A percentile compares a stretch with the other conserved stretches of the same genome.
Conservation (phyloP, 331 rosid genomes). For the Malus hybrid region DNA sequence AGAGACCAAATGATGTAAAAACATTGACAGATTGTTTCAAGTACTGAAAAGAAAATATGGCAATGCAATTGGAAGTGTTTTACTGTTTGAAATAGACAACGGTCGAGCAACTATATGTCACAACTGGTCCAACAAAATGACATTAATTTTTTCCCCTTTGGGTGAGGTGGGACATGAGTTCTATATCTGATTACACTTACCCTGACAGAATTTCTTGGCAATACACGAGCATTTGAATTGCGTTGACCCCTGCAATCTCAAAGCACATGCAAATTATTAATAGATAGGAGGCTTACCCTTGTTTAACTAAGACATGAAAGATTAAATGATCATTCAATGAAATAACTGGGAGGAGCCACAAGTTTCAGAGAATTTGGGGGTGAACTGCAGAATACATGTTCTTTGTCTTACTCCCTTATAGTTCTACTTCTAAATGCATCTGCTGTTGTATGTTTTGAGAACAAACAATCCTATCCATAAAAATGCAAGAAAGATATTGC, state of each 20-base stretch:
- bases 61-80: background rate
- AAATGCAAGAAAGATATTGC: background rate
- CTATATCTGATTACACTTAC: constrained; percentile 26
- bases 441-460: background rate
- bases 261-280: constrained; percentile 17
- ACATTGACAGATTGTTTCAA: background rate
- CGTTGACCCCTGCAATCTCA: constrained; percentile 46
- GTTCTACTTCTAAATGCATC: background rate
- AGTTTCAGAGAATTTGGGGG: background rate
- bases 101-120: background rate
- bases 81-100: background rate
- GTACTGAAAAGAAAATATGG: background rate
- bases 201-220: constrained; percentile 47
- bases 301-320: background rate
- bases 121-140: background rate
- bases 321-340: background rate
- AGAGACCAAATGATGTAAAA: background rate
- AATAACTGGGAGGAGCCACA: background rate
- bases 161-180: background rate
- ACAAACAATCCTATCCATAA: background rate
- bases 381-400: background rate
- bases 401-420: background rate
- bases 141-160: background rate
- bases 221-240: constrained; percentile 25
- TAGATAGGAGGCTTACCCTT: background rate